Conservation (phyloP, 1,284 basidiomycete genomes). For the Stygiomarasmius scandens region DNA sequence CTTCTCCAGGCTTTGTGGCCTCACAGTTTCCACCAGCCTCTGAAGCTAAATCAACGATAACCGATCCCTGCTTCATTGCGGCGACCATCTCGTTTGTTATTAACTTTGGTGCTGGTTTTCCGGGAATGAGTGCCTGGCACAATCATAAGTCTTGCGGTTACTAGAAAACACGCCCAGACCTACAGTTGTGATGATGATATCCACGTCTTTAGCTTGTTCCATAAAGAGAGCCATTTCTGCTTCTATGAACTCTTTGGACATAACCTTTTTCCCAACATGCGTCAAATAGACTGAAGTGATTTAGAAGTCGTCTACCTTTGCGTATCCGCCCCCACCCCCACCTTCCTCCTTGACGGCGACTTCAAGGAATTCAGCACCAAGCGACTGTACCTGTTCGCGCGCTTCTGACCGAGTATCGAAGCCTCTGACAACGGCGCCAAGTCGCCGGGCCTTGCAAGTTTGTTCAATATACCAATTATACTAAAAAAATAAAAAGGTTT, state of each 20-base stretch:
- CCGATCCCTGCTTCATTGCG: conserved; percentile 86
- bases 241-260: conserved; percentile 88
- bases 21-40: conserved; percentile 87
- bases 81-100: conserved; percentile 83
- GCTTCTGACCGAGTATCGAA: conserved; percentile 84
- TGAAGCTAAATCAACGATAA: conserved; percentile 83
- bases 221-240: conserved; percentile 88
- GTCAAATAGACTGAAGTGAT: no score
- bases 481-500: conserved; percentile 20
- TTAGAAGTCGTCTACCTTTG: conserved; percentile 49
- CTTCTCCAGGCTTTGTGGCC: conserved; percentile 75
- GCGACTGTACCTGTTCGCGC: conserved; percentile 83
- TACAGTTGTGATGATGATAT: conserved; percentile 85
- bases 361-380: conserved; percentile 86
- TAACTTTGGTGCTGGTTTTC: conserved; percentile 80
- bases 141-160: not conserved
- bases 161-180: conserved; percentile 20
- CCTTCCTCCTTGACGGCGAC: conserved; percentile 79
- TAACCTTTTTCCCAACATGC: conserved; percentile 35
- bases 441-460: conserved; percentile 61
- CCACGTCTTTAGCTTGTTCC: conserved; percentile 84
- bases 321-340: conserved; percentile 79
- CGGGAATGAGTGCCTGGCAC: conserved; percentile 74
- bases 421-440: conserved; percentile 84
- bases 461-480: not conserved